Evolutionary conservation across 2,329 filamentous ascomycete species (phyloP).

Genomic region (Magnaporthiopsis incrustans): DNA sequence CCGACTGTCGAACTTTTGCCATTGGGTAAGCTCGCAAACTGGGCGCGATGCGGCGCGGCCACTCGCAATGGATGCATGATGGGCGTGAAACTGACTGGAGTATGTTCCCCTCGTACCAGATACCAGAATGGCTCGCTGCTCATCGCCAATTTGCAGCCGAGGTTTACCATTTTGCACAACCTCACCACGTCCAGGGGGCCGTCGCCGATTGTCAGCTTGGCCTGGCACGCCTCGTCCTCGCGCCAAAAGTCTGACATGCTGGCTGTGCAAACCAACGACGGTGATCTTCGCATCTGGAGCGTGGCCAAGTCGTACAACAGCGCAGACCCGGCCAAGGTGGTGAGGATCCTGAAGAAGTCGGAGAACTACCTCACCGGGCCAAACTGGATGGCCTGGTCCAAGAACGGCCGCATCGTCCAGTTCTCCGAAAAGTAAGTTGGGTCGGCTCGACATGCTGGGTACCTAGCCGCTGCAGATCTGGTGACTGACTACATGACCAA

Average conservation of each 20-base stretch:
- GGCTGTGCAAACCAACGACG: conserved; percentile 83
- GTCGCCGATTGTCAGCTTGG: conserved; percentile 76
- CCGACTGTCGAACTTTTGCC: conserved; percentile 89
- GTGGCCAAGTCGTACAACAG: conserved; percentile 71
- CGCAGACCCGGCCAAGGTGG: conserved; percentile 75
- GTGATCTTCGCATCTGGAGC: conserved; percentile 93
- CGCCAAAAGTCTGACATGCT: conserved; percentile 98
- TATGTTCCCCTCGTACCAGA: conserved; percentile 34
- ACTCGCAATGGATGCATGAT: background rate
- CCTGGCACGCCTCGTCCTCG: conserved; percentile 94
- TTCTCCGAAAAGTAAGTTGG: conserved; percentile 74
- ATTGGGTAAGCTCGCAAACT: conserved; percentile 62
- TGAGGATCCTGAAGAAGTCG: conserved; percentile 73
- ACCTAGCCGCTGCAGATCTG: background rate
- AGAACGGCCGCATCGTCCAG: conserved; percentile 93
- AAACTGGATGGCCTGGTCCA: conserved; percentile 98
- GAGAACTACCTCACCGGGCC: conserved; percentile 67
- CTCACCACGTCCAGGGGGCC: conserved; percentile 76
- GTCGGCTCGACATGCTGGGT: too few relatives aligned
- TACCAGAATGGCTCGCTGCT: conserved; percentile 94
- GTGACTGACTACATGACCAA: conserved; percentile 23
- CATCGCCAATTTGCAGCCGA: conserved; percentile 79
- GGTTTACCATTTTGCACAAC: conserved; percentile 91
- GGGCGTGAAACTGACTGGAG: conserved; percentile 3
- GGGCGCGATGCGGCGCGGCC: too few relatives aligned